Evolutionary conservation across 129 eudicot species (phyloP), one percentile per base, ranked within the genome.

Genomic region (Flaveria brownii): DNA sequence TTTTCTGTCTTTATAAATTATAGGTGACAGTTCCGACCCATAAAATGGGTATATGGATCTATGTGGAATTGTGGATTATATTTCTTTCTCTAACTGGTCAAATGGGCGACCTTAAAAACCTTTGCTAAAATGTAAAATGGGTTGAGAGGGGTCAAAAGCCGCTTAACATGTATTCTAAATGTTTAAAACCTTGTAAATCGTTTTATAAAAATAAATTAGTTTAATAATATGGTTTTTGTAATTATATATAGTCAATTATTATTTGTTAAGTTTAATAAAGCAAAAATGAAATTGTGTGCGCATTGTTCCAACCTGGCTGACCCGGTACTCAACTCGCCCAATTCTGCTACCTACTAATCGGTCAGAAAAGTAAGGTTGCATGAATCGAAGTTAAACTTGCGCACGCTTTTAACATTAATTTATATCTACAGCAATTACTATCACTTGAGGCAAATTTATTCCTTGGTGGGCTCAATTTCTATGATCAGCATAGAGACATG

Each of bases 401-500:
- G 41, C 56, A 66, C 73, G 46, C 55, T 47, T 72, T 16, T 61
- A 33, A 63, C 70, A 18, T 6, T 20, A 71, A 1, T 75, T 9
- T 75, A 15, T 60, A 56, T 57, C 64, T 71, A 72, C 90, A 93
- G 97, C 91, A 91, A 85, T 22, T 91, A 74, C 88, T 88, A 60
- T 84, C 91, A 30, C 72, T 90, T 56, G 98, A 91, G 81, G 81
- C 92, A 39, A 93, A 86, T 81, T 80, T 88, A 59, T 86, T 91
- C 75, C 81, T 88, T 33, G 87, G 93, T 57, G 88, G 92, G 33
- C 87, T 93, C 47, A 82, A 76, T 78, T 80, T 88, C 55, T 85
- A 82, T 80, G 98, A 94, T 77, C 97, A 88, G 70, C 97, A 94
- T 65, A 86, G 96, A 56, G 97, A 90, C 85, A 88, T 94, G 97